phyloP scores from a whole-genome alignment of 495 filamentous ascomycete species.

The Hypoxylon fragiforme region DNA sequence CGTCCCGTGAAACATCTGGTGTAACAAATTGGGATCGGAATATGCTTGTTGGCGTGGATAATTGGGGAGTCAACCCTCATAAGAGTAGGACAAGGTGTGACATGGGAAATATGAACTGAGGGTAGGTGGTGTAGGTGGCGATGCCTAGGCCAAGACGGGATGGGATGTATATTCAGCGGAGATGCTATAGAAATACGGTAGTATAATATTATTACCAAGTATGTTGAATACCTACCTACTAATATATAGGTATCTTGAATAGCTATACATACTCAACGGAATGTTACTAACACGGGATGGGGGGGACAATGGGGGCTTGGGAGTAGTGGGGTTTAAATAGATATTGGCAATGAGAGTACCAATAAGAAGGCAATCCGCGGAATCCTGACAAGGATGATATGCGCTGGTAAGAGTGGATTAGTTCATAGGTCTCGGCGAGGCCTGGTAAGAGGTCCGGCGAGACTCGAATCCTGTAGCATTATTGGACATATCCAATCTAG shows the following conservation, averaged over 20 bases:
- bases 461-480: conserved; percentile 13
- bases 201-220: no score
- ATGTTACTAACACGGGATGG: conserved; percentile 19
- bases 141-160: conserved; percentile 20
- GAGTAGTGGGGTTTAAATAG: conserved; percentile 28
- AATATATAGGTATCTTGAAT: no score
- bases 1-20: conserved; percentile 29
- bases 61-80: conserved; percentile 23
- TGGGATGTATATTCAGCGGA: conserved; percentile 13
- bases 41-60: conserved; percentile 24
- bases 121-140: conserved; percentile 26
- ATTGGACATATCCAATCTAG: conserved; percentile 22
- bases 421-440: conserved; percentile 20
- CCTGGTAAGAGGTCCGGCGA: conserved; percentile 23
- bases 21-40: conserved; percentile 23
- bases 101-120: conserved; percentile 22
- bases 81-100: conserved; percentile 28
- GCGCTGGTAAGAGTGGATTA: conserved; percentile 1
- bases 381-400: conserved; percentile 13
- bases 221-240: no score
- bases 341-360: conserved; percentile 15
- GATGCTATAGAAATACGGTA: no score
- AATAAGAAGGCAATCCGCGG: background rate
- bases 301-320: conserved; percentile 1
- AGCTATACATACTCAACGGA: conserved; percentile 16